Evolutionary conservation across 177 flowering plant genomes (phyloP), one percentile per base, ranked within the genome.

Genomic region (Telopea speciosissima): DNA sequence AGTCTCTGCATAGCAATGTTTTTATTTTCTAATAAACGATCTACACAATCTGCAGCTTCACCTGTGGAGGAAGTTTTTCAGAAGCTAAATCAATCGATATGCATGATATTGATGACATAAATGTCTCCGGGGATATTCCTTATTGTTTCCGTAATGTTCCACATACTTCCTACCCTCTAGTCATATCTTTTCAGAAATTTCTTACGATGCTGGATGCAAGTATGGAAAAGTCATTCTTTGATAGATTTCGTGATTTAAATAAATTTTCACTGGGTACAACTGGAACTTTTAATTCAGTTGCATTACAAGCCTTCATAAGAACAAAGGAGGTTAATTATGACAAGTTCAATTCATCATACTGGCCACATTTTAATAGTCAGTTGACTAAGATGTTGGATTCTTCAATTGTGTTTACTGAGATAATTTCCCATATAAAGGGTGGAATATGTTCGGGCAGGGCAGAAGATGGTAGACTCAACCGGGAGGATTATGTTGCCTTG

Each of bases 201-300:
- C 74, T 92, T 73, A 71, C 89, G 81, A 92, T 92, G 93, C 90
- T 92, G 54, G 96, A 92, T 76, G 89, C 89, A 10, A 85, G 87
- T 3, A 21, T 89, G 40, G 84, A 84, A 17, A 74, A 54, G 22
- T 89, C 97, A 1, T 92, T 74, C 70, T 92, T 92, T 70, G 78
- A 81, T 40, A 82, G 84, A 63, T 90, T 90, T 63, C 76, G 23
- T 66, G 81, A 77, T 25, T 26, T 70, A 21, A 72, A 77, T 66
- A 70, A 71, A 24, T 62, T 70, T 65, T 77, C 66, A 25, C 70
- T 33, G 6, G 77, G 62, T 22, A 68, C 69, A 62, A 56, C 14
- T 31, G 74, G 63, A 68, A 70, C 56, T 65, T 73, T 77, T 33
- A 76, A 77, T 40, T 83, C 91, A 22, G 63, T 82, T 74, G 81